phyloP scores from a whole-genome alignment of 495 filamentous ascomycete genomes.

The Melanomma pulvis-pyrius region DNA sequence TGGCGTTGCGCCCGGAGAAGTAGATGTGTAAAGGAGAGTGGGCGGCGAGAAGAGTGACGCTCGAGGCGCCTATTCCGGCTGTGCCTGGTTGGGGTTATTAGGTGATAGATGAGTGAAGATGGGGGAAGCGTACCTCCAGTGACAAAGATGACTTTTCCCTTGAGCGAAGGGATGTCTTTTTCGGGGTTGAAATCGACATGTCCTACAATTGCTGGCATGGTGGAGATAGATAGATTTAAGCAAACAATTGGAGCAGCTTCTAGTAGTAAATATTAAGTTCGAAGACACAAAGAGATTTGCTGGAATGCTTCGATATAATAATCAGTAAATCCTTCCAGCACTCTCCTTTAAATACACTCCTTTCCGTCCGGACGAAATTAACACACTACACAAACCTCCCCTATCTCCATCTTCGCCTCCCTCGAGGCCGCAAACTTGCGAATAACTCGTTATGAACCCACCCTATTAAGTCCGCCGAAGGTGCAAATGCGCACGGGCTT shows the following conservation, averaged over 20 bases:
- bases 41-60: conserved; percentile 10
- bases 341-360: not conserved
- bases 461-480: not conserved
- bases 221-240: not conserved
- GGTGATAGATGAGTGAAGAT: not conserved
- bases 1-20: conserved; percentile 22
- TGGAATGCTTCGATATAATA: not conserved
- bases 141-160: conserved; percentile 30
- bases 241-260: not conserved
- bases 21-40: conserved; percentile 23
- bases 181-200: conserved; percentile 15
- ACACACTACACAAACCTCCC: not conserved
- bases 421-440: not conserved
- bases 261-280: not conserved
- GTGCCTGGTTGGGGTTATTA: conserved; percentile 10
- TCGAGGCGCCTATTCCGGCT: conserved; percentile 21
- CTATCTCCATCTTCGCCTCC: not conserved
- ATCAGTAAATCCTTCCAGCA: not conserved
- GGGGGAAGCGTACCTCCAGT: conserved; percentile 21
- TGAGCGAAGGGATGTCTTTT: conserved; percentile 19
- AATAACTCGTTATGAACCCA: not conserved
- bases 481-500: not conserved
- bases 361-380: not conserved
- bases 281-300: not conserved
- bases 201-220: not conserved